These are phyloP conservation scores for Penicillium herquei DNA, from an alignment of 495 filamentous ascomycete genomes.

Conservation along the genomic window DNA sequence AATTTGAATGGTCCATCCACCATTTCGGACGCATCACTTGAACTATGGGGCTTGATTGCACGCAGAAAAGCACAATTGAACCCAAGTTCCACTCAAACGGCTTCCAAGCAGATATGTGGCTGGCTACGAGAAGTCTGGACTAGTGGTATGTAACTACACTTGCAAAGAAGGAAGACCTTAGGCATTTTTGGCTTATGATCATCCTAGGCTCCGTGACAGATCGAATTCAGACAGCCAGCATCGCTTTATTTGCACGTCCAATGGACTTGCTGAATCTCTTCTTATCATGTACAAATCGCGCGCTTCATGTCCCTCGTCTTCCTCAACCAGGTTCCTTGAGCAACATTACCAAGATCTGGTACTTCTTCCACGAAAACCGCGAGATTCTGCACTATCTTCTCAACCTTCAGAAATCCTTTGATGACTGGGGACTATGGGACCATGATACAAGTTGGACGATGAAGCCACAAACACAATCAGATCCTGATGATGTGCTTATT, in stretches of 20 bases:
- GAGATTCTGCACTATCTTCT: slow-evolving; percentile 38
- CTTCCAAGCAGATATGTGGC: slow-evolving; percentile 66
- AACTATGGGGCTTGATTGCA: slow-evolving; percentile 66
- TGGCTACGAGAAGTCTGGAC: slow-evolving; percentile 83
- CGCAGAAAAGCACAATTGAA: slow-evolving; percentile 51
- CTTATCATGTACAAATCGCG: slow-evolving; percentile 41
- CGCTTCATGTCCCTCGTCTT: slow-evolving; percentile 19
- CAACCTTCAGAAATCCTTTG: slow-evolving; percentile 23
- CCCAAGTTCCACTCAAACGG: slow-evolving; percentile 60
- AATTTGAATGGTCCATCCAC: slow-evolving; percentile 78
- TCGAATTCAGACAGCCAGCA: slow-evolving; percentile 38
- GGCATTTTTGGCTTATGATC: not conserved
- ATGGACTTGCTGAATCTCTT: slow-evolving; percentile 38
- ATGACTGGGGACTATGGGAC: slow-evolving; percentile 31
- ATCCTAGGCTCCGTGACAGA: slow-evolving; percentile 35
- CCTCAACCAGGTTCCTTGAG: slow-evolving; percentile 27
- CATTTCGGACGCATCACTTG: slow-evolving; percentile 76
- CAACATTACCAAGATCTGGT: slow-evolving; percentile 34
- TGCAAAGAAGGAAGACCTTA: too few species aligned
- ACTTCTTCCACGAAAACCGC: slow-evolving; percentile 34
- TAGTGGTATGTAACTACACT: slow-evolving; percentile 53
- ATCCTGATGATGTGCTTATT: slow-evolving; percentile 41
- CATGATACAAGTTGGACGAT: slow-evolving; percentile 19
- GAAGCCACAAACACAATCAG: slow-evolving; percentile 25
- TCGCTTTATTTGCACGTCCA: slow-evolving; percentile 42